Conservation (phyloP, 352 stramenopile species). For the Phytophthora hibernalis region DNA sequence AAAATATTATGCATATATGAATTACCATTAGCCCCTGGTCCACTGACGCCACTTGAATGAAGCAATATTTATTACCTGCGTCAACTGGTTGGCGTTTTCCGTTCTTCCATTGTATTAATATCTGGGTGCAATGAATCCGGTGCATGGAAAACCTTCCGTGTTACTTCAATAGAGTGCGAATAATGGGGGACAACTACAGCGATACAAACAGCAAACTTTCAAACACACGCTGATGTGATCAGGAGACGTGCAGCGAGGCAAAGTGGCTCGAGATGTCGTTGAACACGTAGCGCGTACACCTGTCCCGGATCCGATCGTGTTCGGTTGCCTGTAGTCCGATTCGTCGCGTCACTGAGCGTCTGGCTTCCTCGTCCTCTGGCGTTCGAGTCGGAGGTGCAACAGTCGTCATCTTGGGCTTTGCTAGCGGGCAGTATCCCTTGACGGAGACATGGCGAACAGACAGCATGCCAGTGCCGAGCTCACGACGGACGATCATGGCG, state of each 20-base stretch:
- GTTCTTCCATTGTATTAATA: too few relatives aligned
- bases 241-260: slow-evolving; percentile 20
- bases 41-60: too few relatives aligned
- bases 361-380: slow-evolving; percentile 41
- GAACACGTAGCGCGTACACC: slow-evolving; percentile 66
- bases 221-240: neutral
- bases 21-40: too few relatives aligned
- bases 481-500: slow-evolving; percentile 48
- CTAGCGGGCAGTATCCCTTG: slow-evolving; percentile 63
- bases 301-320: slow-evolving; percentile 52
- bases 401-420: slow-evolving; percentile 14
- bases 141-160: too few relatives aligned
- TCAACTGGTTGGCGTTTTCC: too few relatives aligned
- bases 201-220: too few relatives aligned
- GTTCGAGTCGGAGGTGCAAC: neutral
- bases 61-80: too few relatives aligned
- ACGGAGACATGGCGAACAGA: slow-evolving; percentile 67
- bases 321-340: slow-evolving; percentile 66
- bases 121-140: too few relatives aligned
- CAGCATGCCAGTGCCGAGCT: slow-evolving; percentile 47
- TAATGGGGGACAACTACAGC: neutral
- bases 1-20: too few relatives aligned
- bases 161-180: neutral
- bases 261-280: slow-evolving; percentile 41
- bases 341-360: slow-evolving; percentile 40